Conservation (phyloP, 108 stramenopile genomes). For the Chaetoceros muelleri region DNA sequence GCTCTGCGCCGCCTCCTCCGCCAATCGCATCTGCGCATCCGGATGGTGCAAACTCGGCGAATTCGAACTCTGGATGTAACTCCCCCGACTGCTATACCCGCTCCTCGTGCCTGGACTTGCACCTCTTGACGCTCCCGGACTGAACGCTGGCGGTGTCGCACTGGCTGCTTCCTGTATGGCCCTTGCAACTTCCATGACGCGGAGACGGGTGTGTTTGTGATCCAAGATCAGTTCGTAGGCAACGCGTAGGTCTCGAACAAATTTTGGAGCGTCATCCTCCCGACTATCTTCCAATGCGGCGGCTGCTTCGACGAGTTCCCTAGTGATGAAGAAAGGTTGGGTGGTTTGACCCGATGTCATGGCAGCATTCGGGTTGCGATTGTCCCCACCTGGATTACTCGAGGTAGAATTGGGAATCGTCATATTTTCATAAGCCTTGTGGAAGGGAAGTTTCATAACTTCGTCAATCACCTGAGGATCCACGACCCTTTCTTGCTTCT, state of each 20-base stretch:
- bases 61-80: conserved; percentile 23
- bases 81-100: conserved; percentile 31
- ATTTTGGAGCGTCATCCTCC: conserved; percentile 69
- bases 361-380: conserved; percentile 22
- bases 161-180: conserved; percentile 87
- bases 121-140: conserved; percentile 76
- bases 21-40: conserved; percentile 30
- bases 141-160: conserved; percentile 84
- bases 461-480: conserved; percentile 87
- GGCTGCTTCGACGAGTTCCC: conserved; percentile 74
- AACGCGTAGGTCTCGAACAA: conserved; percentile 81
- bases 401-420: not conserved
- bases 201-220: conserved; percentile 90
- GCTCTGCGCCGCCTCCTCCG: conserved; percentile 71
- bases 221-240: conserved; percentile 96
- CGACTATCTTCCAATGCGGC: conserved; percentile 75
- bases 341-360: conserved; percentile 20
- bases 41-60: conserved; percentile 40
- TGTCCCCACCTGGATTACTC: not conserved
- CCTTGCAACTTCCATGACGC: conserved; percentile 88
- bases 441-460: conserved; percentile 81
- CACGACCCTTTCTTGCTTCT: conserved; percentile 87
- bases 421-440: conserved; percentile 56
- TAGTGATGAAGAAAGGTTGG: conserved; percentile 52
- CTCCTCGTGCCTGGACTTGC: conserved; percentile 70